Evolutionary conservation across 2,329 filamentous ascomycete species (phyloP).

Genomic region (Ascosphaera acerosa): DNA sequence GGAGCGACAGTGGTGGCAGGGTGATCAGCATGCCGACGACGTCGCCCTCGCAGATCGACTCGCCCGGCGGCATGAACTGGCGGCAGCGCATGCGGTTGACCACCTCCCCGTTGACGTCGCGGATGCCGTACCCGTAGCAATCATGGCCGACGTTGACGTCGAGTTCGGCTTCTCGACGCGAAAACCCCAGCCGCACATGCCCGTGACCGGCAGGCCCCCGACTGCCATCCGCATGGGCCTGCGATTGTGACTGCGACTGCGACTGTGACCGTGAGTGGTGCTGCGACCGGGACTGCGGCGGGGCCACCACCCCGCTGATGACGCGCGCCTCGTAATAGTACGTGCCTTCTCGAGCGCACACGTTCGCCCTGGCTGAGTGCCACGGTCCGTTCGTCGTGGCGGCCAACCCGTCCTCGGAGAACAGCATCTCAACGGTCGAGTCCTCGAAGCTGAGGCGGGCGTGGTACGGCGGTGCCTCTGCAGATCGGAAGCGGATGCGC

Average conservation of each 20-base stretch:
- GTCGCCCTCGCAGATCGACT: slow-evolving; percentile 68
- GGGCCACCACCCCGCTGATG: slow-evolving; percentile 33
- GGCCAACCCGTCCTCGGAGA: slow-evolving; percentile 47
- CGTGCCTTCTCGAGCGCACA: slow-evolving; percentile 66
- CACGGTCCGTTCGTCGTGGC: slow-evolving; percentile 85
- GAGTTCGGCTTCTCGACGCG: slow-evolving; percentile 20
- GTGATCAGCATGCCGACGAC: slow-evolving; percentile 86
- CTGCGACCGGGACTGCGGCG: slow-evolving; percentile 2
- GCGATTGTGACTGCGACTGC: no score
- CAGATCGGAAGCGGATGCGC: slow-evolving; percentile 73
- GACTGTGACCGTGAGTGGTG: no score
- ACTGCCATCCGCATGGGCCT: slow-evolving; percentile 6
- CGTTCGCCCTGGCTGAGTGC: slow-evolving; percentile 72
- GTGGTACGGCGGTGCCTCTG: slow-evolving; percentile 60
- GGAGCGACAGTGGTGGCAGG: slow-evolving; percentile 59
- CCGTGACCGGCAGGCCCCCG: slow-evolving; percentile 11
- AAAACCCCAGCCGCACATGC: slow-evolving; percentile 25
- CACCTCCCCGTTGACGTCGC: slow-evolving; percentile 73
- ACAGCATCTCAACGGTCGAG: slow-evolving; percentile 59
- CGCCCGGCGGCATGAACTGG: slow-evolving; percentile 56
- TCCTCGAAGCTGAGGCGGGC: slow-evolving; percentile 85
- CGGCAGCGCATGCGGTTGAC: slow-evolving; percentile 86
- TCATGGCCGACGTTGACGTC: slow-evolving; percentile 50
- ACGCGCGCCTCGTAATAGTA: slow-evolving; percentile 92
- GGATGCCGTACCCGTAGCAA: slow-evolving; percentile 84